Evolutionary conservation across 2,329 filamentous ascomycete species (phyloP).

Genomic region (Beauveria sp.): DNA sequence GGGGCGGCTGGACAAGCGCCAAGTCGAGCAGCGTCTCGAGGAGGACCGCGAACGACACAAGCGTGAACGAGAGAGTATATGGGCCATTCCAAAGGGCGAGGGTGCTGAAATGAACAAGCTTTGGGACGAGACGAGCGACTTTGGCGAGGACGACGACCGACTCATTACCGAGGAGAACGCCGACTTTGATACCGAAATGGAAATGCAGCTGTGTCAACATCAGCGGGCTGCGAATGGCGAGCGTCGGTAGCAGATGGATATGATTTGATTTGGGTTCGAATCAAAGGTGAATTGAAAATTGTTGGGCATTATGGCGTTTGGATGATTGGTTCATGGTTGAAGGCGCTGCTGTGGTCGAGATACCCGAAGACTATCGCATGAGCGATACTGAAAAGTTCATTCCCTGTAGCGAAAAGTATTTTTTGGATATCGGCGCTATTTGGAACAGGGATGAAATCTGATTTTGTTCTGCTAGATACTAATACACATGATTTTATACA

Average conservation of each 20-base stretch:
- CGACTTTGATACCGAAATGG: constrained; percentile 38
- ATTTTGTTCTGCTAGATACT: constrained; percentile 15
- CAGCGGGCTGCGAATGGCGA: constrained; percentile 25
- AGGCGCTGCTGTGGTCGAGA: constrained; percentile 4
- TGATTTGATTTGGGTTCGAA: not conserved
- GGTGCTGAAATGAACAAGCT: constrained; percentile 69
- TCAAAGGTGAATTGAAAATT: not conserved
- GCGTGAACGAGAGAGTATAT: constrained; percentile 81
- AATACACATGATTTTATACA: constrained; percentile 26
- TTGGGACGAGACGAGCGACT: constrained; percentile 81
- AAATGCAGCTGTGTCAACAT: constrained; percentile 34
- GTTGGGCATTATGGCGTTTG: constrained; percentile 23
- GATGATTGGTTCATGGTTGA: constrained; percentile 8
- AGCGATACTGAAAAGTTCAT: not conserved
- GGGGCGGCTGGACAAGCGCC: constrained; percentile 64
- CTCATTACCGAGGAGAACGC: constrained; percentile 65
- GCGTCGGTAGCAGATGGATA: constrained; percentile 14
- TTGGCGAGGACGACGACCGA: constrained; percentile 79
- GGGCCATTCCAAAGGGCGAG: constrained; percentile 64
- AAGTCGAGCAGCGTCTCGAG: constrained; percentile 93
- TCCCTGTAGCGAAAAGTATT: not conserved
- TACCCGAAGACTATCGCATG: constrained; percentile 3
- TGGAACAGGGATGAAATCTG: not conserved
- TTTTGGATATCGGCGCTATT: not conserved
- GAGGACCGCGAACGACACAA: constrained; percentile 96